Conservation (phyloP, 116 monocot genomes). For the Phalaenopsis hybrid region DNA sequence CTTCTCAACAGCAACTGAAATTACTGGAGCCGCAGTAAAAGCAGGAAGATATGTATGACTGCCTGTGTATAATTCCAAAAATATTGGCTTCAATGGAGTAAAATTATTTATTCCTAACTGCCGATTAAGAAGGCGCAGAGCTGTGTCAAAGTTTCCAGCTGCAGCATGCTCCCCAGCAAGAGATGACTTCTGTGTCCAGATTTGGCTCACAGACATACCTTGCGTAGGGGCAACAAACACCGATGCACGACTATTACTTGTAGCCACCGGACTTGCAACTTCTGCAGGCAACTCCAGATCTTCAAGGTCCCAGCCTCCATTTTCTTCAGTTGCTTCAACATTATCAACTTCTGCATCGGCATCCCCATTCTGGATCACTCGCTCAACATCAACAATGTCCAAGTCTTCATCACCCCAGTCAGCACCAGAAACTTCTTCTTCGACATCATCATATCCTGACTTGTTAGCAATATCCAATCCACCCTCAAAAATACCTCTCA, state of each 20-base stretch:
- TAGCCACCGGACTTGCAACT: slow-evolving; percentile 40
- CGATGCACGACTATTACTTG: slow-evolving; percentile 28
- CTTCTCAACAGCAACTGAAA: slow-evolving; percentile 72
- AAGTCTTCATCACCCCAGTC: slow-evolving; percentile 64
- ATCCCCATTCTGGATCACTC: slow-evolving; percentile 37
- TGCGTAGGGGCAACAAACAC: slow-evolving; percentile 52
- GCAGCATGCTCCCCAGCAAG: slow-evolving; percentile 89
- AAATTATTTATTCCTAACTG: slow-evolving; percentile 89
- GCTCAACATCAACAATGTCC: slow-evolving; percentile 48
- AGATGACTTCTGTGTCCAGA: slow-evolving; percentile 90
- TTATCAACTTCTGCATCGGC: slow-evolving; percentile 33
- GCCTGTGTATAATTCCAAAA: slow-evolving; percentile 66
- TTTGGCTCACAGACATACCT: slow-evolving; percentile 84
- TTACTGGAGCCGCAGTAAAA: slow-evolving; percentile 33
- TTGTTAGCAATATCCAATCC: slow-evolving; percentile 37
- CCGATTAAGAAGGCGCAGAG: slow-evolving; percentile 70
- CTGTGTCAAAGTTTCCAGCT: slow-evolving; percentile 83
- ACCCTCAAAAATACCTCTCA: slow-evolving; percentile 82
- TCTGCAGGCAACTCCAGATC: slow-evolving; percentile 71
- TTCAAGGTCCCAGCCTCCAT: slow-evolving; percentile 65
- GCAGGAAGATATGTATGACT: slow-evolving; percentile 59
- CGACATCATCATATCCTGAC: slow-evolving; percentile 23
- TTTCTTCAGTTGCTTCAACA: slow-evolving; percentile 37
- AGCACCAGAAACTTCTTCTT: slow-evolving; percentile 44
- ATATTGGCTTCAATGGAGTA: slow-evolving; percentile 62